Evolutionary conservation across 2,329 filamentous ascomycete genomes (phyloP).

Genomic region (Phoma herbarum): DNA sequence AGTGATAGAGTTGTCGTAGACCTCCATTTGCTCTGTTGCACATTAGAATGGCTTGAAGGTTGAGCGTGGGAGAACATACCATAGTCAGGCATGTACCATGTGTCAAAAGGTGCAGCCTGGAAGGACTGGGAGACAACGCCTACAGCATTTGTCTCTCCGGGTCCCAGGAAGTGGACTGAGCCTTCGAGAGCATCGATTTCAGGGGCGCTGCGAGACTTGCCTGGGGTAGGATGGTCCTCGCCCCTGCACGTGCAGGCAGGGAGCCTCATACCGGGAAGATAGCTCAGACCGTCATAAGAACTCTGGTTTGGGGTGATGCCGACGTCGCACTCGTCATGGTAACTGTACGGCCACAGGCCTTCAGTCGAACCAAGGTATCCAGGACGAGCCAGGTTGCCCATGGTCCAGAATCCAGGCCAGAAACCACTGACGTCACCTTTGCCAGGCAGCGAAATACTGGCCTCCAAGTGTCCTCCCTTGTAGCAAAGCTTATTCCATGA

Average conservation of each 20-base stretch:
- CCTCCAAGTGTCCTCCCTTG: conserved; percentile 74
- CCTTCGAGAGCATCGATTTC: conserved; percentile 78
- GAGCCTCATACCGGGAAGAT: conserved; percentile 73
- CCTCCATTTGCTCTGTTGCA: conserved; percentile 65
- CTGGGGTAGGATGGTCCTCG: conserved; percentile 71
- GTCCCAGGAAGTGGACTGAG: conserved; percentile 64
- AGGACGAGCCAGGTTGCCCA: conserved; percentile 76
- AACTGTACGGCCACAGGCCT: conserved; percentile 78
- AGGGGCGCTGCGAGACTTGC: conserved; percentile 71
- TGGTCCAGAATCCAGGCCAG: conserved; percentile 80
- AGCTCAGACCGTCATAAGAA: conserved; percentile 70
- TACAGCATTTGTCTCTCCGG: conserved; percentile 60
- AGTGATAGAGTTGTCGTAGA: conserved; percentile 67
- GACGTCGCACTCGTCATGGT: conserved; percentile 72
- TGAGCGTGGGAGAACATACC: conserved; percentile 34
- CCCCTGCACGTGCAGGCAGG: conserved; percentile 72
- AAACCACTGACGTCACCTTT: conserved; percentile 72
- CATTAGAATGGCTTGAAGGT: background rate
- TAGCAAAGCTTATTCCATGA: conserved; percentile 79
- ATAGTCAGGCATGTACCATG: conserved; percentile 71
- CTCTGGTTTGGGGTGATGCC: conserved; percentile 79
- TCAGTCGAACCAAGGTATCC: conserved; percentile 75
- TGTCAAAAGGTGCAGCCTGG: conserved; percentile 74
- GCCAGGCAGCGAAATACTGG: conserved; percentile 74
- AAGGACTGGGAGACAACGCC: conserved; percentile 72